These are phyloP conservation scores for Dothideomycetes sp. DNA, from an alignment of 2,329 filamentous ascomycete genomes.

Conservation along the genomic window DNA sequence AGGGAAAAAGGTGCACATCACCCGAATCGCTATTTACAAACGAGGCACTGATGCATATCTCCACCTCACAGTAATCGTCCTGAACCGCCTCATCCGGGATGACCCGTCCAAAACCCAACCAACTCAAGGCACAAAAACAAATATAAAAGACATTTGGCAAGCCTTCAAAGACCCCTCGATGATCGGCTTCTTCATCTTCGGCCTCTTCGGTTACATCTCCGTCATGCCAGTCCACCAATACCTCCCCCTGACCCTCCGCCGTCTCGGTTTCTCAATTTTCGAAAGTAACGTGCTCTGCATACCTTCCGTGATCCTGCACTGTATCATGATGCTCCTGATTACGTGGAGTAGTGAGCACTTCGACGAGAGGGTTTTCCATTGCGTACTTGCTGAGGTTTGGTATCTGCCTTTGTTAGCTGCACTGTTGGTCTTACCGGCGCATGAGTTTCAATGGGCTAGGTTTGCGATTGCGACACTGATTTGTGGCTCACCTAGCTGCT, in stretches of 20 bases:
- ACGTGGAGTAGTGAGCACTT: constrained; percentile 48
- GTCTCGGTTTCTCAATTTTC: constrained; percentile 40
- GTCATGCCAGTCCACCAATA: constrained; percentile 42
- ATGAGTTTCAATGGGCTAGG: constrained; percentile 43
- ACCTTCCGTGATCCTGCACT: constrained; percentile 21
- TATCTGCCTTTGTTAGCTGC: constrained; percentile 43
- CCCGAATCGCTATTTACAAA: not conserved
- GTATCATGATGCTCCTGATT: constrained; percentile 46
- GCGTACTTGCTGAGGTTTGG: constrained; percentile 46
- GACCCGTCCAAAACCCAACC: constrained; percentile 13
- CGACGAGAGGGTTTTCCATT: constrained; percentile 46
- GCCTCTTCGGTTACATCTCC: constrained; percentile 46
- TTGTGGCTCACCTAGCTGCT: constrained; percentile 42
- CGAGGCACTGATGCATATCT: not conserved
- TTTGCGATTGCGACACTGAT: constrained; percentile 22
- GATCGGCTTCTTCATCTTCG: constrained; percentile 37
- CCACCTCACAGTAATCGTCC: constrained; percentile 21
- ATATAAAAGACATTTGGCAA: constrained; percentile 1
- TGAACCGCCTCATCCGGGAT: constrained; percentile 18
- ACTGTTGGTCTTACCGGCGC: constrained; percentile 41
- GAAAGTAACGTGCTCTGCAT: constrained; percentile 14
- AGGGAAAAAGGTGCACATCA: constrained; percentile 18
- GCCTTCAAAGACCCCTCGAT: constrained; percentile 6
- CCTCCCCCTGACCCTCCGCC: constrained; percentile 49
- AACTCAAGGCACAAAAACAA: not conserved